These are phyloP conservation scores for Ulvella scutata DNA, from an alignment of 139 green algal genomes.

Conservation along the genomic window DNA sequence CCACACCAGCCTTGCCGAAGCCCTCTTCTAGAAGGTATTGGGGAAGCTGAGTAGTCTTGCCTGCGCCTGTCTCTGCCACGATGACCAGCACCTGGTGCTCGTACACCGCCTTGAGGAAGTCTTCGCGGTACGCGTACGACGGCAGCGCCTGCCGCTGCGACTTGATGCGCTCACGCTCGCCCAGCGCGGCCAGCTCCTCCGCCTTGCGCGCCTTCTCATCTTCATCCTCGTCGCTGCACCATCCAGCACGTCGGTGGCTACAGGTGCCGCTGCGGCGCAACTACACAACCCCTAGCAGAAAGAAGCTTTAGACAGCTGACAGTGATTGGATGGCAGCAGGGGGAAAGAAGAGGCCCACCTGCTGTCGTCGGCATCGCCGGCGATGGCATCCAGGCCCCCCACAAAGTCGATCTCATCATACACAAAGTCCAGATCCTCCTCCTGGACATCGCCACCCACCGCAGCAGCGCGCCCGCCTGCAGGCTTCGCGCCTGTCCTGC, in stretches of 20 bases:
- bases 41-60: constrained; percentile 76
- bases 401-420: constrained; percentile 97
- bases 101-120: constrained; percentile 67
- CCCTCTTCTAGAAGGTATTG: constrained; percentile 96
- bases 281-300: constrained; percentile 6
- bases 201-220: constrained; percentile 28
- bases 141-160: constrained; percentile 56
- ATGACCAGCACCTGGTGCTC: constrained; percentile 90
- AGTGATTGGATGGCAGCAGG: no score
- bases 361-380: constrained; percentile 22
- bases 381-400: constrained; percentile 14
- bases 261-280: no score
- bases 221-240: no score
- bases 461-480: constrained; percentile 11
- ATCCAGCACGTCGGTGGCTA: no score
- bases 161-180: constrained; percentile 62
- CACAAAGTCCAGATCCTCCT: constrained; percentile 79
- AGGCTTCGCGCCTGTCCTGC: constrained; percentile 32
- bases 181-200: constrained; percentile 18
- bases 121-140: constrained; percentile 28
- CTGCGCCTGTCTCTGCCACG: constrained; percentile 87
- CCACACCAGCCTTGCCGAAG: constrained; percentile 62
- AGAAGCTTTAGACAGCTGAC: no score
- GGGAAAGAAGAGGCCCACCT: background rate
- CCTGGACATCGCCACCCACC: constrained; percentile 4